Conservation (phyloP, 2,329 filamentous ascomycete species). For the Dendryphion nanum region DNA sequence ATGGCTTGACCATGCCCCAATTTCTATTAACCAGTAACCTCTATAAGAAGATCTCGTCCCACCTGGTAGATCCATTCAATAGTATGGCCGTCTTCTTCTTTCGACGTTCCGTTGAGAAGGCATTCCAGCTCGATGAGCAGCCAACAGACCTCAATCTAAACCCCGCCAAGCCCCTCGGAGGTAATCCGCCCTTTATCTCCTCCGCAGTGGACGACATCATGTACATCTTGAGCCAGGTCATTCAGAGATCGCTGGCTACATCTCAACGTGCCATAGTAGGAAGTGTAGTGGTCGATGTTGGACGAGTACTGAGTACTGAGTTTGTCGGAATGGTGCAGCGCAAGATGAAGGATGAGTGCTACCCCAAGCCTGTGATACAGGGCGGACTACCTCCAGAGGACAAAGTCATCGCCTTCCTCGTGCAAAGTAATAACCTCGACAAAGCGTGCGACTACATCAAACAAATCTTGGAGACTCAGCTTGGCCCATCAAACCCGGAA, state of each 20-base stretch:
- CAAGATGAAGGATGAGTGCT: constrained; percentile 95
- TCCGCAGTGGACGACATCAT: constrained; percentile 97
- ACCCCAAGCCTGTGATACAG: constrained; percentile 75
- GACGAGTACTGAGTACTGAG: constrained; percentile 78
- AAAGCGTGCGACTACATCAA: constrained; percentile 86
- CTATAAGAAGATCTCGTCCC: constrained; percentile 71
- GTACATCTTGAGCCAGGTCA: constrained; percentile 94
- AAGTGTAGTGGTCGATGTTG: constrained; percentile 74
- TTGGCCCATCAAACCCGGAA: constrained; percentile 42
- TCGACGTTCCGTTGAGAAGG: constrained; percentile 91
- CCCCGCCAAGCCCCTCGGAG: constrained; percentile 66
- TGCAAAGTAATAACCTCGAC: constrained; percentile 94
- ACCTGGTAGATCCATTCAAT: constrained; percentile 80
- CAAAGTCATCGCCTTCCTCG: constrained; percentile 82
- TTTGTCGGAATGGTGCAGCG: constrained; percentile 97
- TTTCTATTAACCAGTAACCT: constrained; percentile 79
- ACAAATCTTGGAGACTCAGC: constrained; percentile 73
- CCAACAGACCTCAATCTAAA: constrained; percentile 78
- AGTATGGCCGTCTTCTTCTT: constrained; percentile 95
- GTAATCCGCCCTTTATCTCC: constrained; percentile 86
- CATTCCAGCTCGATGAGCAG: constrained; percentile 92
- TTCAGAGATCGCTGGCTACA: constrained; percentile 83
- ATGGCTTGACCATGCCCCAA: constrained; percentile 64
- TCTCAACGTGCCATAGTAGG: constrained; percentile 76
- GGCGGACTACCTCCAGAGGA: constrained; percentile 84